phyloP scores from a whole-genome alignment of 2,329 filamentous ascomycete genomes.

The Aspergillus brunneoviolaceus region DNA sequence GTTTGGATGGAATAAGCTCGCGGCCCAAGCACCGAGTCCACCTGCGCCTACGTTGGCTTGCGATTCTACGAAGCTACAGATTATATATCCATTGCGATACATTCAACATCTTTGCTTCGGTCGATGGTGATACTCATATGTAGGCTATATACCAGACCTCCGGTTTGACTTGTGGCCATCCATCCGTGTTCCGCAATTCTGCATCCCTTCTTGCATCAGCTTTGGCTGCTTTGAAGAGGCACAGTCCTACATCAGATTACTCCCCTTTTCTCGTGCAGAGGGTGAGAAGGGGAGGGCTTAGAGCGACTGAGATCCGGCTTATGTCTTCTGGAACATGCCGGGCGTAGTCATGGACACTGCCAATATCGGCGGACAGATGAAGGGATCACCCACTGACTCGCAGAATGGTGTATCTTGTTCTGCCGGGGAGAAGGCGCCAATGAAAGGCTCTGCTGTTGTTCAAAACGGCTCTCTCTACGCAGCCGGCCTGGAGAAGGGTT shows the following conservation, averaged over 20 bases:
- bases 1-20: neutral
- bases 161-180: neutral
- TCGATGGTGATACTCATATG: neutral
- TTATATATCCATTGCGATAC: neutral
- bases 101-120: neutral
- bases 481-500: constrained; percentile 28
- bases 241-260: constrained; percentile 19
- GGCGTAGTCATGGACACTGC: constrained; percentile 44
- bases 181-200: neutral
- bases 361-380: constrained; percentile 29
- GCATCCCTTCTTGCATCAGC: constrained; percentile 29
- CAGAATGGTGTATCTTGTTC: constrained; percentile 25
- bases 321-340: constrained; percentile 37
- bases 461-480: constrained; percentile 26
- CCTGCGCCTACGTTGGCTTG: neutral
- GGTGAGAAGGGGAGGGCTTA: constrained; percentile 31
- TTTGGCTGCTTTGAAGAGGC: constrained; percentile 18
- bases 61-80: neutral
- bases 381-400: constrained; percentile 24
- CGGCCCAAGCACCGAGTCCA: neutral
- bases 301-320: constrained; percentile 13
- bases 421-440: constrained; percentile 17
- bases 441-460: constrained; percentile 14
- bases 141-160: neutral
- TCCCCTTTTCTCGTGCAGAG: constrained; percentile 29